Conservation (phyloP, 2,329 filamentous ascomycete species). For the Sporothrix curviconia region DNA sequence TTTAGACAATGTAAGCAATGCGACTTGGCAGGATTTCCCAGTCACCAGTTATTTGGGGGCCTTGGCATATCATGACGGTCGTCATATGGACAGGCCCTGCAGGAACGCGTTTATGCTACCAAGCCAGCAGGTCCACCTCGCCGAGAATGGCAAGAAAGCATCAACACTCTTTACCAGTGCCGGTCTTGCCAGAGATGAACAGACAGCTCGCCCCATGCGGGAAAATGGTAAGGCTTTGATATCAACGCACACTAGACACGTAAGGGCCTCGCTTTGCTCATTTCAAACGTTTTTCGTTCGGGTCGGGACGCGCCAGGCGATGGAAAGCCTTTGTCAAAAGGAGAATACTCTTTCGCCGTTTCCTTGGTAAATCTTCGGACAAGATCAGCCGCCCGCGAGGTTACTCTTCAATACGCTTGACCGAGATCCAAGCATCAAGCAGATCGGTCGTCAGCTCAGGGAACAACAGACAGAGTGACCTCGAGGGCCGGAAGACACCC, state of each 20-base stretch:
- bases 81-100: constrained; percentile 39
- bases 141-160: constrained; percentile 69
- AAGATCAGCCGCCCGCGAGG: constrained; percentile 60
- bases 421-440: constrained; percentile 67
- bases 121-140: constrained; percentile 61
- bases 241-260: too few relatives aligned
- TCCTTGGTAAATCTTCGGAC: constrained; percentile 43
- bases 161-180: constrained; percentile 69
- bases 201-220: constrained; percentile 60
- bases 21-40: constrained; percentile 66
- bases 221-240: constrained; percentile 63
- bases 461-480: constrained; percentile 59
- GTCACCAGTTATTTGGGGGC: constrained; percentile 55
- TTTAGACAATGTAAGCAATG: constrained; percentile 71
- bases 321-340: constrained; percentile 60
- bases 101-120: constrained; percentile 55
- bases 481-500: constrained; percentile 70
- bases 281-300: too few relatives aligned
- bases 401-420: constrained; percentile 67
- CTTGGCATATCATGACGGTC: constrained; percentile 55
- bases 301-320: constrained; percentile 72
- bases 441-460: constrained; percentile 66
- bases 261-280: too few relatives aligned
- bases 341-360: constrained; percentile 54
- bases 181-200: constrained; percentile 72